Conservation (phyloP, 257 asterid species). For the Coffea eugenioides region DNA sequence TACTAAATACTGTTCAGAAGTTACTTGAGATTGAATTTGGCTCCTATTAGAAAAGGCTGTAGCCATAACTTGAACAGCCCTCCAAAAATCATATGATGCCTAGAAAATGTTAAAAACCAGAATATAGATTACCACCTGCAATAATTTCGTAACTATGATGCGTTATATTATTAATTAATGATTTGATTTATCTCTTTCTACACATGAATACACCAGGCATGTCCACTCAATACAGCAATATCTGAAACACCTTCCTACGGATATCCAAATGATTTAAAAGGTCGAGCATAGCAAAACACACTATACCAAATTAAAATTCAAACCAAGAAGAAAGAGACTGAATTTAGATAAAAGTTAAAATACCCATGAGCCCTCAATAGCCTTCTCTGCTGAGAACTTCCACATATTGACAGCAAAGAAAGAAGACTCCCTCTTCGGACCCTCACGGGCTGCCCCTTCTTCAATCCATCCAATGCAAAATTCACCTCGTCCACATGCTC, state of each 20-base stretch:
- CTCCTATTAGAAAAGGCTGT: too few species aligned
- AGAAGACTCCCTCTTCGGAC: conserved; percentile 66
- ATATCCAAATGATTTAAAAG: not conserved
- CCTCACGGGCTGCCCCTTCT: conserved; percentile 69
- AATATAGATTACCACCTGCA: not conserved
- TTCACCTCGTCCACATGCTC: conserved; percentile 90
- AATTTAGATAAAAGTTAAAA: not conserved
- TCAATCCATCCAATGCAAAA: conserved; percentile 87
- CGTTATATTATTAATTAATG: not conserved
- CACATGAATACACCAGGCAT: not conserved
- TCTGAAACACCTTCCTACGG: not conserved
- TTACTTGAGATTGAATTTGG: too few species aligned
- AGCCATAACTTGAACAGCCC: not conserved
- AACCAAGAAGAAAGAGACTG: not conserved
- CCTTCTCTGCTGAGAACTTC: conserved; percentile 57
- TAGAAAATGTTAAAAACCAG: not conserved
- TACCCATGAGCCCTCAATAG: conserved; percentile 74
- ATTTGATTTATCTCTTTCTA: not conserved
- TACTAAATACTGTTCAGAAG: not conserved
- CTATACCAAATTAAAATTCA: not conserved
- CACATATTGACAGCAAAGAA: conserved; percentile 59
- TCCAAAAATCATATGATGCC: not conserved
- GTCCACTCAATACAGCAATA: not conserved
- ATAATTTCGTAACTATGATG: not conserved
- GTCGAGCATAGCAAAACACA: not conserved